Evolutionary conservation across 2,329 filamentous ascomycete species (phyloP).

Genomic region (Hymenoscyphus scutula): DNA sequence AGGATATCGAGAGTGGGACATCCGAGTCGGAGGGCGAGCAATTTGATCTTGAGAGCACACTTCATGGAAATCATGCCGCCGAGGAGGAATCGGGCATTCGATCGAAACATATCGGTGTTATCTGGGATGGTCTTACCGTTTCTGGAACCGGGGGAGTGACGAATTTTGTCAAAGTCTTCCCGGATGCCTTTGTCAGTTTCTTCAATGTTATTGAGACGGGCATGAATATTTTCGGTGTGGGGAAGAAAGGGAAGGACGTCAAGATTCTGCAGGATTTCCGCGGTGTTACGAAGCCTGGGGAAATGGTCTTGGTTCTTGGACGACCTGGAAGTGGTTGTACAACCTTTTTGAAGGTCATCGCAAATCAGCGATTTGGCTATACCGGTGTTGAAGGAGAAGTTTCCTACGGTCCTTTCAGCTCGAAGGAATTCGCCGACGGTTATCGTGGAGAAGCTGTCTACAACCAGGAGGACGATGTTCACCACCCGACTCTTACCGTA

Average conservation of each 20-base stretch:
- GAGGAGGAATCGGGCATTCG: slow-evolving; percentile 77
- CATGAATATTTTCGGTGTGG: slow-evolving; percentile 60
- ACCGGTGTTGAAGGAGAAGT: slow-evolving; percentile 60
- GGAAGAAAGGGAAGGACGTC: slow-evolving; percentile 66
- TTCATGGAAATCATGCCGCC: slow-evolving; percentile 69
- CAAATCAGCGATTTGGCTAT: slow-evolving; percentile 52
- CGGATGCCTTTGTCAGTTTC: slow-evolving; percentile 67
- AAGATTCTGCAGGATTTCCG: slow-evolving; percentile 72
- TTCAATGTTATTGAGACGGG: slow-evolving; percentile 70
- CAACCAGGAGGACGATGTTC: slow-evolving; percentile 82
- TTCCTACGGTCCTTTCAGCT: slow-evolving; percentile 70
- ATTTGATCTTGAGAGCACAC: slow-evolving; percentile 73
- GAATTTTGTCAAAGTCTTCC: slow-evolving; percentile 71
- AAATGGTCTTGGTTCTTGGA: slow-evolving; percentile 60
- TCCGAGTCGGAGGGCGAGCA: slow-evolving; percentile 46
- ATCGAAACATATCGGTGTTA: slow-evolving; percentile 74
- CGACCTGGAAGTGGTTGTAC: slow-evolving; percentile 47
- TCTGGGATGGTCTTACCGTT: slow-evolving; percentile 76
- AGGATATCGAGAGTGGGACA: slow-evolving; percentile 60
- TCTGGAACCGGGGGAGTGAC: slow-evolving; percentile 71
- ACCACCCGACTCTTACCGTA: slow-evolving; percentile 80
- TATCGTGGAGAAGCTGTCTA: slow-evolving; percentile 84
- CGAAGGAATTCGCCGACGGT: slow-evolving; percentile 64
- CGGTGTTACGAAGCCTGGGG: slow-evolving; percentile 71
- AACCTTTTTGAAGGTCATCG: slow-evolving; percentile 52